These are phyloP conservation scores for Aspergillus nanangensis DNA, from an alignment of 495 filamentous ascomycete genomes.

Conservation along the genomic window DNA sequence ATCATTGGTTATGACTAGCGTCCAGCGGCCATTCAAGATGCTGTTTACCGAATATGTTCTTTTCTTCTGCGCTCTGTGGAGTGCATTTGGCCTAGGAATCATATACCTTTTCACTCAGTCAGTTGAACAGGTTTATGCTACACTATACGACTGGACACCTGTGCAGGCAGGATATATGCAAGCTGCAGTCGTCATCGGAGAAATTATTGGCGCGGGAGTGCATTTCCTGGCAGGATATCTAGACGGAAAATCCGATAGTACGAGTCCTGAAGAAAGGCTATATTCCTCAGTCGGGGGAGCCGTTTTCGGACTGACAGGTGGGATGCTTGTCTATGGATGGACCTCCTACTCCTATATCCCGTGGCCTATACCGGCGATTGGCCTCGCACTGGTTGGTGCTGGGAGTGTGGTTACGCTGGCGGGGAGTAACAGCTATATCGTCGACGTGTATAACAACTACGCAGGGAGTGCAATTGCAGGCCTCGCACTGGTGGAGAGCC, in stretches of 20 bases:
- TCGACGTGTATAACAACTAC: slow-evolving; percentile 25
- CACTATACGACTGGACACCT: slow-evolving; percentile 27
- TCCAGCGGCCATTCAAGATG: slow-evolving; percentile 38
- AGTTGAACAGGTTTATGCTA: slow-evolving; percentile 35
- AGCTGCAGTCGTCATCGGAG: slow-evolving; percentile 31
- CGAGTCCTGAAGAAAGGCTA: slow-evolving; percentile 31
- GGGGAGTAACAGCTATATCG: slow-evolving; percentile 18
- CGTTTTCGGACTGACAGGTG: slow-evolving; percentile 28
- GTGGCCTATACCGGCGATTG: slow-evolving; percentile 34
- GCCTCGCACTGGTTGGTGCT: slow-evolving; percentile 30
- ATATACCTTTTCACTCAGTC: slow-evolving; percentile 47
- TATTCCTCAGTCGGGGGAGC: slow-evolving; percentile 27
- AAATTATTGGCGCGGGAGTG: slow-evolving; percentile 23
- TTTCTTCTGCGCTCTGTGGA: slow-evolving; percentile 45
- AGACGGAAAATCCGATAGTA: slow-evolving; percentile 24
- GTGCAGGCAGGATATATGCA: slow-evolving; percentile 34
- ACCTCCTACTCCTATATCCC: slow-evolving; percentile 29
- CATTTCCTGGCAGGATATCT: slow-evolving; percentile 19
- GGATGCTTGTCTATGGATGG: slow-evolving; percentile 38
- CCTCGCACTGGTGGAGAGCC: slow-evolving; percentile 20
- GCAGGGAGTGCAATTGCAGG: slow-evolving; percentile 20
- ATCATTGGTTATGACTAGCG: slow-evolving; percentile 24
- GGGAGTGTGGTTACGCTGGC: slow-evolving; percentile 15
- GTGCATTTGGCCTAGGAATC: slow-evolving; percentile 47
- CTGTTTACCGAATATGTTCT: slow-evolving; percentile 52